Evolutionary conservation across 352 stramenopile genomes (phyloP), one percentile per base, ranked within the genome.

Genomic region (Phytophthora cajani): DNA sequence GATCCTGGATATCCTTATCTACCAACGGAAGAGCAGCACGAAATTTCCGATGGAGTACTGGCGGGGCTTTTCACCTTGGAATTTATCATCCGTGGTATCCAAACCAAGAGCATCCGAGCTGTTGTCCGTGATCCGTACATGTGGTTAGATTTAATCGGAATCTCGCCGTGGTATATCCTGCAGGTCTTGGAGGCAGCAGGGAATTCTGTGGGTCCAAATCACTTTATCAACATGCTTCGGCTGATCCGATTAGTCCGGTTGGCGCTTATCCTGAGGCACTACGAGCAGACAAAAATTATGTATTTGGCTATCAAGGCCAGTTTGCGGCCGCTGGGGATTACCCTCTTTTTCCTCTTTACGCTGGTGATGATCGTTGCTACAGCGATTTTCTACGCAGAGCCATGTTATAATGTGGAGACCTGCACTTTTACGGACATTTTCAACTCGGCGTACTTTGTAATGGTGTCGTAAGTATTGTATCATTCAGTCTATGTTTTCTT

Each of bases 401-500:
- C 85, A 14, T 94, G 87, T 54, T 92, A 92, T 55, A 86, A 92
- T 52, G 62, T 92, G 36, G 76, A 84, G 36, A 93, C 85, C 12
- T 94, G 87, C 64, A 75, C 79, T 19, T 95, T 95, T 62, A 94
- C 85, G 16, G 88, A 93, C 65, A 91, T 93, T 38, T 92, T 93
- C 72, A 95, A 95, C 64, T 80, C 88, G 12, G 84, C 77, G 1
- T 95, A 95, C 52, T 51, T 5, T 33, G 3, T 59, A 61, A 91
- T 95, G 81, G 77, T 93, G 67, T 92, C 88, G 87, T 94, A 89
- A 50, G 76, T 87, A 51, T 63, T 14, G 36, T 17, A 42, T 11
- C 11, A 42, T 53, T 5, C 12, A n/a, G 27, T 30, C 27, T 30
- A 30, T 30, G 27, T 30, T 30, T 30, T 0, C 27, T 30, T 30